These are phyloP conservation scores for Pythium myriotylum DNA, from an alignment of 352 stramenopile species.

Conservation along the genomic window DNA sequence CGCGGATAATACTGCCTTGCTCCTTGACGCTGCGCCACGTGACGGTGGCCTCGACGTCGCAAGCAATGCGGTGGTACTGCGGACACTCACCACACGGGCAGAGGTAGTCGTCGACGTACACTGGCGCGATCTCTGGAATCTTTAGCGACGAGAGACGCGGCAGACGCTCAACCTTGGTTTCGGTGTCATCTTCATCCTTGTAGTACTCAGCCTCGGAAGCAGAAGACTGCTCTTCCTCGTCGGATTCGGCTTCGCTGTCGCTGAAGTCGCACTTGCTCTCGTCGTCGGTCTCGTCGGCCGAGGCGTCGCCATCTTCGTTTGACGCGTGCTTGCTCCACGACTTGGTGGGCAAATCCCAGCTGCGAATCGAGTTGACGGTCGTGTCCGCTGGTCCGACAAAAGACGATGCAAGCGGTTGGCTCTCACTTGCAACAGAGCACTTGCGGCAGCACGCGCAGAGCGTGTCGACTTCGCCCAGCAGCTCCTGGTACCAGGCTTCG, in stretches of 20 bases:
- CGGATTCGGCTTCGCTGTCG: conserved; percentile 27
- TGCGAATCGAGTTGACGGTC: conserved; percentile 11
- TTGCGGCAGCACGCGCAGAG: background rate
- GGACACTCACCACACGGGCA: conserved; percentile 67
- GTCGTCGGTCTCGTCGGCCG: conserved; percentile 52
- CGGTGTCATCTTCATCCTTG: conserved; percentile 34
- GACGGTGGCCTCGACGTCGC: conserved; percentile 39
- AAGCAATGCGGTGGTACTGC: conserved; percentile 50
- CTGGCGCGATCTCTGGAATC: conserved; percentile 29
- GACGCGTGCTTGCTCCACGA: conserved; percentile 9
- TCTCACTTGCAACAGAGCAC: background rate
- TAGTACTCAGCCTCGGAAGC: conserved; percentile 21
- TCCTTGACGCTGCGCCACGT: conserved; percentile 37
- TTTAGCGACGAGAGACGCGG: conserved; percentile 27
- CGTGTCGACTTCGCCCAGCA: conserved; percentile 16
- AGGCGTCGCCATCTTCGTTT: conserved; percentile 41
- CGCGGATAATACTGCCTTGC: conserved; percentile 41
- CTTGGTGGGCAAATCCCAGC: background rate
- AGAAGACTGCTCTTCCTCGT: conserved; percentile 30
- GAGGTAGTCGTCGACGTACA: conserved; percentile 66
- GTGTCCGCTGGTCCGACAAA: conserved; percentile 21
- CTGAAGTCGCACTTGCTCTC: conserved; percentile 38
- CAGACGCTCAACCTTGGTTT: conserved; percentile 39
- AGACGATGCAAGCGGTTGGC: background rate
- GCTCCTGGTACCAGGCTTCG: conserved; percentile 21